Base-by-base conservation (phyloP, 2,329 filamentous ascomycete genomes). In the Phialemonium atrogriseum region DNA sequence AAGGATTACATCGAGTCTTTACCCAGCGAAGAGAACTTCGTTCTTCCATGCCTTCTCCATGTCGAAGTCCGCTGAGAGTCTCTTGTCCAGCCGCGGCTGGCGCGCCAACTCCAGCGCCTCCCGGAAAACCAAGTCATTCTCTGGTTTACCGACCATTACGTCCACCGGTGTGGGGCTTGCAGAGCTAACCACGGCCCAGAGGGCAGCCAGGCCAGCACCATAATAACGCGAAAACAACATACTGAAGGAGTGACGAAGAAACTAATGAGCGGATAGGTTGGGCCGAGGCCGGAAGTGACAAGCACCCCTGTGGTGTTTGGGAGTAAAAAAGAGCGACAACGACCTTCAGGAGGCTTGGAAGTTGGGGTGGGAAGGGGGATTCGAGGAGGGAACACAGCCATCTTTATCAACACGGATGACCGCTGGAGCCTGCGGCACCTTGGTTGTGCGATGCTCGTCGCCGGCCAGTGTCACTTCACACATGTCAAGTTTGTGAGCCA, bases 1-100 rank as follows among this genome's bases (percentile, higher is more conserved):
- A 13, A 15, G 19, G 11, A 24, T 15, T 11, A 14, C 20, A 9
- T 21, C 13, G 16, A 24, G 10, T 18, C 20, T 37, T 26, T 32
- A 44, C 39, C 39, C 42, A 10, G 36, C 26, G 27, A 48, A 46
- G 13, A 40, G 32, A 11, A 35, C 30, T 12, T 41, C 26, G 30
- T 42, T 38, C 16, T 35, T 24, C 44, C 44, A 47, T 10, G 30
- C 30, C 30, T 34, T 36, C 9, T 23, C 28, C 14, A 48, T 27
- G 30, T 36, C 37, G 13, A 39, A 45, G 22, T 39, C 33, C 12
- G 36, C 34, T 7, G 13, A 12, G 10, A 37, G 26, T 19, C 38
- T 35, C 36, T 43, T 41, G 21, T 42, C 40, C 9, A 46, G 31
- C 22, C 32, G 32, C 27, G 30, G 31, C 24, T 32, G 30, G 29